Evolutionary conservation across 73 alveolate genomes (phyloP), one percentile per base, ranked within the genome.

Genomic region (Uronychia binucleata): DNA sequence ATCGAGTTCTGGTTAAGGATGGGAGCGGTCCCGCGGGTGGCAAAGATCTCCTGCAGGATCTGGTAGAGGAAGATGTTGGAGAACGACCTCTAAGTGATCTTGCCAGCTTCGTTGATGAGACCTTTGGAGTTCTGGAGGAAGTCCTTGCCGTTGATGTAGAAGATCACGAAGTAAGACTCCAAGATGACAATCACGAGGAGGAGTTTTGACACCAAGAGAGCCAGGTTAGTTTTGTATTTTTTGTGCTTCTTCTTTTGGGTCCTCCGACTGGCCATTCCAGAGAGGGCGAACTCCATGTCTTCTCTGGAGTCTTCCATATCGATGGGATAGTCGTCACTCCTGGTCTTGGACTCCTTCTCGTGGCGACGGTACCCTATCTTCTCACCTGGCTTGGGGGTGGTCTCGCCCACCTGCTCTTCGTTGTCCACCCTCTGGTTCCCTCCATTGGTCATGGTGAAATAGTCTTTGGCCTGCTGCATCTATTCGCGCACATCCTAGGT

Each of bases 141-240:
- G n/a, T 46, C 29, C 1, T 25, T 33, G 30, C 82, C 58, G 57
- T 67, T 31, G 30, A 86, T 28, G 31, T 86, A 86, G 79, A 80
- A 86, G 1, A 79, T 57, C 34, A 86, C 34, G 88, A 86, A 86
- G 79, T 86, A 86, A 29, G 87, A 85, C 85, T 67, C 88, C n/a
- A 86, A 60, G 25, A 86, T 76, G 5, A 79, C 59, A 25, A 86
- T 30, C 57, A 86, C 87, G 28, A 58, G 0, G 26, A 79, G 32
- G 84, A 86, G 79, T 60, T 86, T 86, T n/a, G 79, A 33, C 19
- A 79, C 31, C 0, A 86, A 79, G 27, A 80, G 35, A 31, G 58
- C 34, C 59, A 86, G 58, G 78, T 86, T 86, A 32, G 92, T 86
- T 1, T 77, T 33, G 88, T 76, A 86, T 84, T 58, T 83, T 84